phyloP scores from a whole-genome alignment of 116 monocot species.

The Zostera marina region DNA sequence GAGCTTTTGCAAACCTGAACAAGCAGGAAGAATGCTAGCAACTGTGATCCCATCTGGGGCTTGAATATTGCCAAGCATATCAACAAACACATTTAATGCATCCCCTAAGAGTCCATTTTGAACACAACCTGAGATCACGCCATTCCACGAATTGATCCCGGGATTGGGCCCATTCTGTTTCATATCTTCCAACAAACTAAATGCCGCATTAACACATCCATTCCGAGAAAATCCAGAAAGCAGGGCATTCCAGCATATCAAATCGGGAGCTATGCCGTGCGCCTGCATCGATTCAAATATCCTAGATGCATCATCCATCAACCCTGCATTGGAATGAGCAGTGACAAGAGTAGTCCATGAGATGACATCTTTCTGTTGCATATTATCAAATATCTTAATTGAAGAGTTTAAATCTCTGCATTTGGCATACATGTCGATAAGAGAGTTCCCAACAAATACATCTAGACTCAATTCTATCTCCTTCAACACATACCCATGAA shows the following conservation, averaged over 20 bases:
- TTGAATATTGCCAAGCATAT: conserved; percentile 13
- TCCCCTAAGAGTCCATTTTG: conserved; percentile 32
- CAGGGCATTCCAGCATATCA: conserved; percentile 48
- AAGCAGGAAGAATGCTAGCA: conserved; percentile 36
- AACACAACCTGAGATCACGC: conserved; percentile 45
- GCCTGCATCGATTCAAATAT: conserved; percentile 24
- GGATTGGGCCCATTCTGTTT: conserved; percentile 12
- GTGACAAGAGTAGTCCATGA: conserved; percentile 39
- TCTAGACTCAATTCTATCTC: conserved; percentile 10
- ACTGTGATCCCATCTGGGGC: conserved; percentile 25
- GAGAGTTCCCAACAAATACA: conserved; percentile 40
- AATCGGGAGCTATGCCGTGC: conserved; percentile 28
- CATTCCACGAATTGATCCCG: conserved; percentile 47
- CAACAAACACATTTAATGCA: conserved; percentile 20
- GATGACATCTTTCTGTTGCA: conserved; percentile 33
- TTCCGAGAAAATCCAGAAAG: conserved; percentile 40
- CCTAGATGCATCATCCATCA: conserved; percentile 26
- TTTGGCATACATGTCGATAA: conserved; percentile 49
- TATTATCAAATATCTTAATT: conserved; percentile 21
- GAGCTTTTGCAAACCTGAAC: conserved; percentile 16
- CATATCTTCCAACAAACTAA: conserved; percentile 29
- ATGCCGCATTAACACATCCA: conserved; percentile 16
- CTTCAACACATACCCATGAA: conserved; percentile 15
- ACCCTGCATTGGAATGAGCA: conserved; percentile 32
- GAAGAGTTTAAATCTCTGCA: conserved; percentile 25